Base-by-base conservation (phyloP, 2,329 filamentous ascomycete species). In the Fusarium lyarnte region DNA sequence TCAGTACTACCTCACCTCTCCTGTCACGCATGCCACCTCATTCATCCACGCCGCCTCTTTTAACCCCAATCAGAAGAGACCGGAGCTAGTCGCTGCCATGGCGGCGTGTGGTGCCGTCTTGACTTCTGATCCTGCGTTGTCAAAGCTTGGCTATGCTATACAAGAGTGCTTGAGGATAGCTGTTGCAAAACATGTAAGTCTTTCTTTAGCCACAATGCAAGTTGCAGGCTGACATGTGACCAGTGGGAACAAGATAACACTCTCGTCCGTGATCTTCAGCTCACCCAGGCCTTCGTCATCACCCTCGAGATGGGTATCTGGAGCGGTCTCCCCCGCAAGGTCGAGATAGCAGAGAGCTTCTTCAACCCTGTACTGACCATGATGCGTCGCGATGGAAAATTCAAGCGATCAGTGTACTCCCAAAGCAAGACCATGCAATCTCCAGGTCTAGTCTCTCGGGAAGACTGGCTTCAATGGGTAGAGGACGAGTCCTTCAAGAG, bases 121-220 rank as follows among this genome's bases (percentile, higher is more conserved):
- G 16, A 84, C 82, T 3, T 76, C 78, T 0, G 78, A 82, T 5
- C 79, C 81, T 17, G 79, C 81, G 0, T 72, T 85, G 8, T 74
- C 80, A 14, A 83, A 82, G 10, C 73, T 85, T 25, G 83, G 83
- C 1, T 83, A 80, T 69, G 83, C 83, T 2, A 70, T 85, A 31
- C 77, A 83, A 29, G 83, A 85, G 59, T 80, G 80, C 31, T 74
- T 82, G 14, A 76, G 52, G 31, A 41, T 66, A 16, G 63, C 72
- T 5, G 62, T 76, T 9, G 49, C 74, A 4, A 72, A 71, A 54
- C 72, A 63, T 19, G 74, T 74, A 8, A 39, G 74, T 58, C 9
- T 5, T 8, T 3, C n/a, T 14, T 14, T 13, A 13, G 5, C 31
- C 31, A 14, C 31, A 13, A 33, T 33, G 31, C 31, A 14, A 33